A percentile compares a stretch with the other conserved stretches of the same genome.
Evolutionary conservation across 345 rosid species (phyloP).

Genomic region (Angophora floribunda): DNA sequence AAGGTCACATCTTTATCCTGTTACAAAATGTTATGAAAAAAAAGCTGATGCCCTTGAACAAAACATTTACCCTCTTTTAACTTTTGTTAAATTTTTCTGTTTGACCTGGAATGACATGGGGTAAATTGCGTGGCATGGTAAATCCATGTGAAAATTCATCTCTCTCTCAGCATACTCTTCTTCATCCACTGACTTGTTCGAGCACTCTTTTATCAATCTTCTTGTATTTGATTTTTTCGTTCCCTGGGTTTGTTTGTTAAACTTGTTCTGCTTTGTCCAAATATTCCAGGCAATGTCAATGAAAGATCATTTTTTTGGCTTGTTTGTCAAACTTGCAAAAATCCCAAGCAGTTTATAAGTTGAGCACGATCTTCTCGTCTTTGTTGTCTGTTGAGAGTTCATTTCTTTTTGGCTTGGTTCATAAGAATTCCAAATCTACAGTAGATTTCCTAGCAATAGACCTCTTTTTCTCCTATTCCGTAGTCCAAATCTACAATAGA

Average conservation of each 20-base stretch:
- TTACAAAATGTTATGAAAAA: background rate
- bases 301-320: background rate
- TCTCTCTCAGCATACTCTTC: background rate
- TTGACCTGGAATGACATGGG: background rate
- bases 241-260: background rate
- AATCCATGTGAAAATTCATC: background rate
- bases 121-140: background rate
- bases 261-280: background rate
- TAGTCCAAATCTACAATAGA: background rate
- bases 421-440: background rate
- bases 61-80: background rate
- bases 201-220: background rate
- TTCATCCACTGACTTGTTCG: background rate
- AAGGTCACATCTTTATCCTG: background rate
- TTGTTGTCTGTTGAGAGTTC: background rate
- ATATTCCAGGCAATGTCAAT: background rate
- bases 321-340: background rate
- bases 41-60: background rate
- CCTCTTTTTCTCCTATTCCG: background rate
- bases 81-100: background rate
- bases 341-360: background rate
- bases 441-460: background rate
- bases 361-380: background rate
- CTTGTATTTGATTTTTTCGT: background rate
- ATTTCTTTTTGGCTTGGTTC: background rate